These are phyloP conservation scores for Lotus japonicus DNA, from an alignment of 306 rosid species.

Conservation along the genomic window DNA sequence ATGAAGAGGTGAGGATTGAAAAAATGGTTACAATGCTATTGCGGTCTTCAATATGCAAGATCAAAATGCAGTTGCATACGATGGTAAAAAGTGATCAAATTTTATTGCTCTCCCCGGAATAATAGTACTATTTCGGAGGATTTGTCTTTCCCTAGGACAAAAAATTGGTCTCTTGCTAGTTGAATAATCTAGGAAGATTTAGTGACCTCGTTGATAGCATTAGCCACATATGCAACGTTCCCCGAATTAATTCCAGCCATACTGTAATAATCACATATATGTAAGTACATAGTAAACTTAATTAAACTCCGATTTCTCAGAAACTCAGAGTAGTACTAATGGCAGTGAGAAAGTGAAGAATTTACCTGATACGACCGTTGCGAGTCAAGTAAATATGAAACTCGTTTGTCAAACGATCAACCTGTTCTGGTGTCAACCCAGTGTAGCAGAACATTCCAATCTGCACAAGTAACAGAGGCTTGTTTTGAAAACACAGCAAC, in stretches of 20 bases:
- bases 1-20: no score
- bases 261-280: constrained; percentile 35
- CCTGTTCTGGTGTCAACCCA: constrained; percentile 90
- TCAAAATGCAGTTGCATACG: neutral
- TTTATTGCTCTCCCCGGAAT: constrained; percentile 1
- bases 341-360: neutral
- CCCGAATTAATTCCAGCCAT: constrained; percentile 92
- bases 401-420: constrained; percentile 76
- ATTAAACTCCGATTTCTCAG: neutral
- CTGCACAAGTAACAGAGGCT: constrained; percentile 26
- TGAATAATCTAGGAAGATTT: constrained; percentile 41
- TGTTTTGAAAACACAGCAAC: neutral
- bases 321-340: no score
- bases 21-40: neutral
- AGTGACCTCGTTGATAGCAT: constrained; percentile 86
- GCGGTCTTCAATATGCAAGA: neutral
- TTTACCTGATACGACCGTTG: constrained; percentile 87
- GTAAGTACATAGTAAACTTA: neutral
- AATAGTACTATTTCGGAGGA: neutral
- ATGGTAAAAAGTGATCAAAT: neutral
- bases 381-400: constrained; percentile 91
- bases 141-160: no score
- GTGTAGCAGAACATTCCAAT: constrained; percentile 97
- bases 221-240: constrained; percentile 73
- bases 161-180: neutral